A percentile compares a stretch with the other conserved stretches of the same genome.
These are phyloP conservation scores for Acanthamoeba healyi DNA, from an alignment of 208 protist genomes.

Conservation along the genomic window DNA sequence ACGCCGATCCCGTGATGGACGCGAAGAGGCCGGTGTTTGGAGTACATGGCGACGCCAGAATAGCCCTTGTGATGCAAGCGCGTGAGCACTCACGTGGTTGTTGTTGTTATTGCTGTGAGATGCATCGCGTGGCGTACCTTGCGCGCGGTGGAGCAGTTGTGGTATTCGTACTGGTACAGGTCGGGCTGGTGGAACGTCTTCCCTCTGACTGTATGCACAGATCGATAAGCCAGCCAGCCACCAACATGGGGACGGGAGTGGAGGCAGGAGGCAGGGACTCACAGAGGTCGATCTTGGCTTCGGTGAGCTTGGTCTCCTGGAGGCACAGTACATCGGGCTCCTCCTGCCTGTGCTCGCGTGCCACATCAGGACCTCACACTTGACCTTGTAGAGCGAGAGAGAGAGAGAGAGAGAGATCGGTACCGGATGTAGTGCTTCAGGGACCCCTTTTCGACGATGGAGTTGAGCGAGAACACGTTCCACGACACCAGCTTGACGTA, in stretches of 20 bases:
- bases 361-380: not conserved
- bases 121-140: not conserved
- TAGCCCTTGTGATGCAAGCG: not conserved
- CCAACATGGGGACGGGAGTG: not conserved
- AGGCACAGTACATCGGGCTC: conserved; percentile 93
- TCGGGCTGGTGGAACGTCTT: conserved; percentile 17
- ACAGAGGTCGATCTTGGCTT: conserved; percentile 69
- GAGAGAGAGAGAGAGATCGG: not conserved
- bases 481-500: conserved; percentile 51
- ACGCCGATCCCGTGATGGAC: conserved; percentile 51
- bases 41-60: conserved; percentile 54
- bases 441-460: conserved; percentile 46
- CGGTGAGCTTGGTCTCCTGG: conserved; percentile 96
- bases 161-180: conserved; percentile 33
- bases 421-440: conserved; percentile 43
- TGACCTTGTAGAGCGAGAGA: not conserved
- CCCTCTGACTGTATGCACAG: not conserved
- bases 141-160: conserved; percentile 26
- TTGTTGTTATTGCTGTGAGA: too few species aligned
- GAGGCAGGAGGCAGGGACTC: too few species aligned
- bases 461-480: conserved; percentile 63
- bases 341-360: conserved; percentile 79
- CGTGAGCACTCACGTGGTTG: too few species aligned
- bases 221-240: not conserved
- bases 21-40: conserved; percentile 6